phyloP scores from a whole-genome alignment of 305 asterid species.

The Solanum aculeatissimum region DNA sequence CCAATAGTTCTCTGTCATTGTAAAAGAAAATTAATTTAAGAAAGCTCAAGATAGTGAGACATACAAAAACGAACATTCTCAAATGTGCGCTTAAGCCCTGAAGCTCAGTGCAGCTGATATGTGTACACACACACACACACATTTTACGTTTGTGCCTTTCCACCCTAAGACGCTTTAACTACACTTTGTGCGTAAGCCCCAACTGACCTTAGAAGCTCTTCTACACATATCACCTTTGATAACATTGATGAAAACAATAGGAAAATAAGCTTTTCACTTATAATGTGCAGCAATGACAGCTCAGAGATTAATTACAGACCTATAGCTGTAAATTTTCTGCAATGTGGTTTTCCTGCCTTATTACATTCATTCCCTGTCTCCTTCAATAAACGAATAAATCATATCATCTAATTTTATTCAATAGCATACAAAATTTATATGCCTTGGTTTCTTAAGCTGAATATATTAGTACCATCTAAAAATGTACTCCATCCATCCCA shows the following conservation, averaged over 20 bases:
- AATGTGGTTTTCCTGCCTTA: not conserved
- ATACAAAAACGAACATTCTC: not conserved
- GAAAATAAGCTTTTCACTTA: not conserved
- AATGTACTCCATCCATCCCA: not conserved
- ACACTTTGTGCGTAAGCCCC: not conserved
- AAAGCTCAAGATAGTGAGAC: not conserved
- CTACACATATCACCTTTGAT: not conserved
- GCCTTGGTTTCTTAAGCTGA: not conserved
- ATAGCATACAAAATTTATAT: not conserved
- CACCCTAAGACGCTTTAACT: not conserved
- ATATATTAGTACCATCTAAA: not conserved
- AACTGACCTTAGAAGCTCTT: not conserved
- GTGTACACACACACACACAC: not conserved
- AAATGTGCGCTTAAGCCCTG: not conserved
- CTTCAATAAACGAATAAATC: not conserved
- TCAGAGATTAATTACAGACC: not conserved
- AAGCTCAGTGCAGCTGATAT: not conserved
- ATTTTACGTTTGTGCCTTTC: not conserved
- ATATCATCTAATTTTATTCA: not conserved
- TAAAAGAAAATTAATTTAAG: not conserved
- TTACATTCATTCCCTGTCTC: not conserved
- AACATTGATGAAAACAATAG: not conserved
- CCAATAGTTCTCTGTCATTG: not conserved
- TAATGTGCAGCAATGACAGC: not conserved
- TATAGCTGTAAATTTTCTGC: not conserved